Evolutionary conservation across 2,329 filamentous ascomycete genomes (phyloP).

Genomic region (Endoconidiophora polonica): DNA sequence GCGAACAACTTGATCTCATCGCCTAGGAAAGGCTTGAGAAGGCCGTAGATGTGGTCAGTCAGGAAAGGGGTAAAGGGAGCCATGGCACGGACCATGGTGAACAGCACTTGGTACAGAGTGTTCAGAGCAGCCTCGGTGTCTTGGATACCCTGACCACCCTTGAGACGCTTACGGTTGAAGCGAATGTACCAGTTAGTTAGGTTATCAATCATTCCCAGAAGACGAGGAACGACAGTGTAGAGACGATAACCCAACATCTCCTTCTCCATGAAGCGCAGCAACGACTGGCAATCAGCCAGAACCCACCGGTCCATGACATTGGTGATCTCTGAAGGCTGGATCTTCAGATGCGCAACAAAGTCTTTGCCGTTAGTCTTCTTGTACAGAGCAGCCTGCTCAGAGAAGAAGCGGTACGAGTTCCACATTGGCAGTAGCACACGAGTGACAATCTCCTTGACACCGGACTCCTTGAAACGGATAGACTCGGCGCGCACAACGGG

Average conservation of each 20-base stretch:
- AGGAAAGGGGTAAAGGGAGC: slow-evolving; percentile 84
- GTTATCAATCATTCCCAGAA: slow-evolving; percentile 66
- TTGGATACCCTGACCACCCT: slow-evolving; percentile 50
- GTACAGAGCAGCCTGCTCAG: slow-evolving; percentile 16
- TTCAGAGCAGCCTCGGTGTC: slow-evolving; percentile 74
- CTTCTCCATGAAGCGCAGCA: slow-evolving; percentile 78
- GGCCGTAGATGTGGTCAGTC: slow-evolving; percentile 72
- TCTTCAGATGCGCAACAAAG: slow-evolving; percentile 14
- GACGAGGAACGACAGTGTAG: slow-evolving; percentile 69
- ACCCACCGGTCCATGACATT: slow-evolving; percentile 90
- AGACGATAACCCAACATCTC: slow-evolving; percentile 71
- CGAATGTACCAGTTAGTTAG: slow-evolving; percentile 88
- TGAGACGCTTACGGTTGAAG: slow-evolving; percentile 70
- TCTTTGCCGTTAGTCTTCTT: slow-evolving; percentile 15
- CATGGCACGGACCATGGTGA: slow-evolving; percentile 61
- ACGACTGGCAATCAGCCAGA: slow-evolving; percentile 75
- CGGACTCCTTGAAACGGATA: slow-evolving; percentile 17
- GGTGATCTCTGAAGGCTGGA: slow-evolving; percentile 12
- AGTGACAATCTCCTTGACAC: slow-evolving; percentile 17
- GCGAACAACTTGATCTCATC: slow-evolving; percentile 37
- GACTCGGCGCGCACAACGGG: slow-evolving; percentile 18
- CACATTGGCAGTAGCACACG: slow-evolving; percentile 17
- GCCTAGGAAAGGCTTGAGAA: slow-evolving; percentile 60
- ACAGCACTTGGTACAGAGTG: slow-evolving; percentile 78
- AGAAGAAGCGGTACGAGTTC: slow-evolving; percentile 19